Evolutionary conservation across 1,284 basidiomycete species (phyloP).

Genomic region (Cryptococcus sp.): DNA sequence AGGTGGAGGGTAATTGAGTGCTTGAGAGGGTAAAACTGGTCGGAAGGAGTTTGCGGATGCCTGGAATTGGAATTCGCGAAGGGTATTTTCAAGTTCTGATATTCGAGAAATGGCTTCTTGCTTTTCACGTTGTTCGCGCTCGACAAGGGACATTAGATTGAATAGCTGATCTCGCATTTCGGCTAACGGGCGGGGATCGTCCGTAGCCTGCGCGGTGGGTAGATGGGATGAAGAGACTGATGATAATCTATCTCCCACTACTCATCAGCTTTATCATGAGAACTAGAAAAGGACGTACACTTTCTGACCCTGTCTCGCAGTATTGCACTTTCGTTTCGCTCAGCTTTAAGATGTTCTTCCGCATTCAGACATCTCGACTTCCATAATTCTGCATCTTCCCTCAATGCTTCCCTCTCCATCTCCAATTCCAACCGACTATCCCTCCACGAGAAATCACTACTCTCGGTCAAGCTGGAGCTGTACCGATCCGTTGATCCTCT

Average conservation of each 20-base stretch:
- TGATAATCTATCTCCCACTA: conserved; percentile 29
- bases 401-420: conserved; percentile 39
- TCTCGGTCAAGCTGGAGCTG: background rate
- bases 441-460: conserved; percentile 5
- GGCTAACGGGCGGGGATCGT: conserved; percentile 24
- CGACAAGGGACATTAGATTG: conserved; percentile 27
- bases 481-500: background rate
- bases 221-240: conserved; percentile 22
- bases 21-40: background rate
- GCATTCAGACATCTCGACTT: conserved; percentile 28
- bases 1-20: background rate
- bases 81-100: conserved; percentile 15
- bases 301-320: conserved; percentile 40
- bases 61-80: conserved; percentile 6
- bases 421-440: conserved; percentile 31
- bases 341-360: conserved; percentile 35
- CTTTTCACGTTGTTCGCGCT: conserved; percentile 35
- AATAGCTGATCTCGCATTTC: conserved; percentile 42
- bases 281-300: conserved; percentile 22
- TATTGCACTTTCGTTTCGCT: conserved; percentile 27
- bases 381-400: conserved; percentile 43
- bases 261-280: background rate
- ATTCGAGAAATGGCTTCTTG: conserved; percentile 14
- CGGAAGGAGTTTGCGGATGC: background rate
- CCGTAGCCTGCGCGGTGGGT: conserved; percentile 7